Base-by-base conservation (phyloP, 73 alveolate species). In the Tetrahymena malaccensis region DNA sequence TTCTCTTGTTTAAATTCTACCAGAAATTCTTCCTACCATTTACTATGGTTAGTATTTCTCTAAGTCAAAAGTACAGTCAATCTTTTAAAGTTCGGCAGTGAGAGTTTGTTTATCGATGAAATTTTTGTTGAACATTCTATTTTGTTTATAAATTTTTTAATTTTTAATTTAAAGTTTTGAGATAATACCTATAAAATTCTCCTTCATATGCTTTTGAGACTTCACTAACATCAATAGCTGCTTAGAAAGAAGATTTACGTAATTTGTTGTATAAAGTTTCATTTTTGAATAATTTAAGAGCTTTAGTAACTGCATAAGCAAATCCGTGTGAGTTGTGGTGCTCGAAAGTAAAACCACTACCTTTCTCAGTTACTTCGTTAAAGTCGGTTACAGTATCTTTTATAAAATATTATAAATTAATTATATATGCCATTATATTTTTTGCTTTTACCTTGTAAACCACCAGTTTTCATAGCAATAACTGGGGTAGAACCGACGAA, bases 401-500 rank as follows among this genome's bases (percentile, higher is more conserved):
- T 85, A 94, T 96, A 70, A 31, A 70, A n/a, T 19, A 70, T 7
- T 6, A 40, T 25, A 31, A 70, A 27, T 70, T 9, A 57, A 3
- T 57, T 57, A 16, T 9, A 57, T 9, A 57, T 16, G n/a, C 34
- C 1, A 4, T 21, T n/a, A 84, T 85, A 98, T 96, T 99, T 99
- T 85, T 96, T 94, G 56, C 98, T 98, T n/a, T 99, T 97, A 97
- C 98, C 99, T 94, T 97, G 97, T 55, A 99, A 97, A 0, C 99
- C 99, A 34, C 99, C 99, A 3, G 99, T 99, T 94, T 98, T 98
- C 96, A 96, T 98, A 19, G 99, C 99, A 85, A 99, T 97, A 55
- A 99, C 99, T 57, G 99, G 99, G 10, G 99, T 99, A 56, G 98
- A 96, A 12, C 99, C 99, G 34, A 99, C 98, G 94, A 99, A 99